A percentile compares a stretch with the other conserved stretches of the same genome.
phyloP scores from a whole-genome alignment of 345 rosid species.

The Syzygium aromaticum region DNA sequence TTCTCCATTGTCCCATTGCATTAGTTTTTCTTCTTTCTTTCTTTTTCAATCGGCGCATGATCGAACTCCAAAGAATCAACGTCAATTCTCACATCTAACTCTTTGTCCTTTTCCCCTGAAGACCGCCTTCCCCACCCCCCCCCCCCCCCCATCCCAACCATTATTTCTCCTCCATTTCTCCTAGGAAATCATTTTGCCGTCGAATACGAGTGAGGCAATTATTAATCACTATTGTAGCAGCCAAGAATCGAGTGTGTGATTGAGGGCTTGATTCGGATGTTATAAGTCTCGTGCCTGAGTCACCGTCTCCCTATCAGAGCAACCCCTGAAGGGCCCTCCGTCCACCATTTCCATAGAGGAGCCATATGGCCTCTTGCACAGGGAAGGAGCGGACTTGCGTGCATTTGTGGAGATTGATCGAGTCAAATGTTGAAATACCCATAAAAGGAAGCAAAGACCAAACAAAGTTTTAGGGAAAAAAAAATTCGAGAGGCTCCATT shows the following conservation, averaged over 20 bases:
- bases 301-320: not conserved
- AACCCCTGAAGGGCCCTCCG: not conserved
- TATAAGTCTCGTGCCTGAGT: not conserved
- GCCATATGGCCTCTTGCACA: not conserved
- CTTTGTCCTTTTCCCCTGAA: not conserved
- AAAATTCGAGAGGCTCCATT: not conserved
- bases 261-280: not conserved
- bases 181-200: not conserved
- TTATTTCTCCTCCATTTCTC: not conserved
- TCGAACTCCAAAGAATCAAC: not conserved
- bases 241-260: too few relatives aligned
- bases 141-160: not conserved
- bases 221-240: not conserved
- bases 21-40: not conserved
- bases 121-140: too few relatives aligned
- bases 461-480: not conserved
- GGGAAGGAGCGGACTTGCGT: not conserved
- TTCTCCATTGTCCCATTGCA: not conserved
- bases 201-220: not conserved
- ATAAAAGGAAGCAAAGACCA: not conserved
- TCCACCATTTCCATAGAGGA: not conserved
- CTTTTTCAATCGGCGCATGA: not conserved
- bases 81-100: not conserved
- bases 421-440: not conserved
- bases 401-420: not conserved